Percentiles rank a stretch among this genome's conserved stretches.
Evolutionary conservation across 2,329 filamentous ascomycete species (phyloP).

Genomic region (Albophoma yamanashiensis): DNA sequence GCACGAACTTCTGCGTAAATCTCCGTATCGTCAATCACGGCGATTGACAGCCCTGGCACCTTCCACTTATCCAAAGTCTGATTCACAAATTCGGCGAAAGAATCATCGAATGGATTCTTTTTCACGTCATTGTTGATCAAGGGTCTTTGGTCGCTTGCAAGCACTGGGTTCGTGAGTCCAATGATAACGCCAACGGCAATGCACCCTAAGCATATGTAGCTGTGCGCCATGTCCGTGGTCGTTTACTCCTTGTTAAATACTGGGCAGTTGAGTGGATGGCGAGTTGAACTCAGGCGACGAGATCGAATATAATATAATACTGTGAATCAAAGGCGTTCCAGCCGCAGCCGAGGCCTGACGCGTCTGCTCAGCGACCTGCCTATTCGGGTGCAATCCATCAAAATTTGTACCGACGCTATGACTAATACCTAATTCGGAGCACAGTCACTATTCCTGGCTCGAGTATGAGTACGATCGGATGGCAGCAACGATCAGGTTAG

Average conservation of each 20-base stretch:
- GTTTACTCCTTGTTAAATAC: background rate
- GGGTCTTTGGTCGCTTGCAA: background rate
- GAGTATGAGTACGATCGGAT: too few relatives aligned
- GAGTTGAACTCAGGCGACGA: too few relatives aligned
- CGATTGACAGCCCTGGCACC: conserved; percentile 16
- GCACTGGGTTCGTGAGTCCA: background rate
- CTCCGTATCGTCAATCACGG: conserved; percentile 13
- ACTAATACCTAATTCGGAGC: too few relatives aligned
- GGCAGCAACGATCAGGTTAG: too few relatives aligned
- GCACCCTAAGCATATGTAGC: background rate
- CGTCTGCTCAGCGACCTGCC: too few relatives aligned
- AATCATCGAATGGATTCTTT: conserved; percentile 5
- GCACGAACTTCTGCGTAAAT: conserved; percentile 13
- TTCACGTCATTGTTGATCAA: background rate
- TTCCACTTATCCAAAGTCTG: conserved; percentile 13
- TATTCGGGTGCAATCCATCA: too few relatives aligned
- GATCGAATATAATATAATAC: too few relatives aligned
- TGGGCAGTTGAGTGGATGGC: too few relatives aligned
- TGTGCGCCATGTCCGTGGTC: background rate
- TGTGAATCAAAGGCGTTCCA: too few relatives aligned
- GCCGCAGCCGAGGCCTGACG: too few relatives aligned
- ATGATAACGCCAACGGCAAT: background rate
- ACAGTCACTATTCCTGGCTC: too few relatives aligned
- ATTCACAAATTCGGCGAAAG: conserved; percentile 7
- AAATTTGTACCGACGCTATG: too few relatives aligned